Conservation (phyloP, 495 filamentous ascomycete genomes). For the Extremus antarcticus region DNA sequence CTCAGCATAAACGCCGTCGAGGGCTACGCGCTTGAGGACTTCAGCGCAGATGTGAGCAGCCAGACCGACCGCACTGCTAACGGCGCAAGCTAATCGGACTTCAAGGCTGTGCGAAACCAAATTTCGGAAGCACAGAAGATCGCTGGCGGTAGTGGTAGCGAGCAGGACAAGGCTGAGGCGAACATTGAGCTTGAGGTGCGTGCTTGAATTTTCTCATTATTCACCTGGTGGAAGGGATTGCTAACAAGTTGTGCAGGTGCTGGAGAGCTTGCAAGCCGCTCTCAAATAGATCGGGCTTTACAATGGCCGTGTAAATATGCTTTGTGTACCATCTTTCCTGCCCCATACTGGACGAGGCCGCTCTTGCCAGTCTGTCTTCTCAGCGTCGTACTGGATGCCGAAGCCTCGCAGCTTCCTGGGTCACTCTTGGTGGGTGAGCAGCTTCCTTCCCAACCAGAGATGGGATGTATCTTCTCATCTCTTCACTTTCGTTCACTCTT, state of each 20-base stretch:
- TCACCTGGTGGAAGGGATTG: no score
- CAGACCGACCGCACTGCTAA: background rate
- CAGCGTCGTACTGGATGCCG: no score
- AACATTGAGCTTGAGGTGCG: constrained; percentile 96
- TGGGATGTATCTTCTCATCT: no score
- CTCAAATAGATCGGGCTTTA: constrained; percentile 28
- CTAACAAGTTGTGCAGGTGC: constrained; percentile 23
- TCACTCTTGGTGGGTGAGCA: no score
- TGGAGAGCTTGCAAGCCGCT: constrained; percentile 37
- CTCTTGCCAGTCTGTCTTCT: no score
- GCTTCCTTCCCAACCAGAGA: no score
- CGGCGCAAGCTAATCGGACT: background rate
- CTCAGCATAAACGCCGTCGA: constrained; percentile 98
- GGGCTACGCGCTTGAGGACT: constrained; percentile 87
- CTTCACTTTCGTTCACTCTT: no score
- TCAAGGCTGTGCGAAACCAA: constrained; percentile 56
- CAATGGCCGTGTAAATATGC: background rate
- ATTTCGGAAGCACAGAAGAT: constrained; percentile 93
- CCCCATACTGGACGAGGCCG: no score
- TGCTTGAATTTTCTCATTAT: background rate
- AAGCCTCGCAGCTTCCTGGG: no score
- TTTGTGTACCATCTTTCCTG: background rate
- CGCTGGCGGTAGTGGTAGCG: constrained; percentile 77
- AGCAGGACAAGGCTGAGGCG: constrained; percentile 95
- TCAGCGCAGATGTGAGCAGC: constrained; percentile 63